phyloP scores from a whole-genome alignment of 345 rosid species.

The Pistacia atlantica region DNA sequence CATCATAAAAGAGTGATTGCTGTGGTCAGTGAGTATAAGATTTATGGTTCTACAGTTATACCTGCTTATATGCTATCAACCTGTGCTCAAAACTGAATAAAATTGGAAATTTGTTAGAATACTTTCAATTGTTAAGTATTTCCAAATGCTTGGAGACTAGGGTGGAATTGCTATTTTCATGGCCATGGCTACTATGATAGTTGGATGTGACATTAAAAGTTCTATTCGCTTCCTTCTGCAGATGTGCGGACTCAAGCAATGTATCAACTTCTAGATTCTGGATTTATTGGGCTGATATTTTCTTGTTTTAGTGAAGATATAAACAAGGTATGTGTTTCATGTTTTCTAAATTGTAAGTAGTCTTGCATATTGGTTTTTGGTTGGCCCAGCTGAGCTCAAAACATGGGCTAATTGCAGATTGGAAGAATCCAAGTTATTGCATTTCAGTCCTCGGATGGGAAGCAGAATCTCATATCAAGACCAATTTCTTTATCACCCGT shows the following conservation, averaged over 20 bases:
- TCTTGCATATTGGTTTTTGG: conserved; percentile 8
- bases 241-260: conserved; percentile 99
- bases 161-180: neutral
- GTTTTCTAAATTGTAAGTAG: conserved; percentile 7
- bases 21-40: conserved; percentile 1
- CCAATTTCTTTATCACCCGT: conserved; percentile 52
- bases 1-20: no score
- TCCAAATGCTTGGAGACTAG: neutral
- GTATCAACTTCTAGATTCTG: conserved; percentile 97
- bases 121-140: neutral
- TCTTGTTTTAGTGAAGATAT: conserved; percentile 94
- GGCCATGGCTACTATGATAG: neutral
- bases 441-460: conserved; percentile 94
- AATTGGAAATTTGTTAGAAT: neutral
- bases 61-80: neutral
- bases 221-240: conserved; percentile 39
- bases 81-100: neutral
- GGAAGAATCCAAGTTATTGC: conserved; percentile 98
- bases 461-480: conserved; percentile 50
- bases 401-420: conserved; percentile 50
- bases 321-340: conserved; percentile 59
- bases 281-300: conserved; percentile 91
- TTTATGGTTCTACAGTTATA: neutral
- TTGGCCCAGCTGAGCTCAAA: conserved; percentile 22
- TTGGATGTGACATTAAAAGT: conserved; percentile 23